These are phyloP conservation scores for Anisodus acutangulus DNA, from an alignment of 257 asterid species.

Conservation along the genomic window DNA sequence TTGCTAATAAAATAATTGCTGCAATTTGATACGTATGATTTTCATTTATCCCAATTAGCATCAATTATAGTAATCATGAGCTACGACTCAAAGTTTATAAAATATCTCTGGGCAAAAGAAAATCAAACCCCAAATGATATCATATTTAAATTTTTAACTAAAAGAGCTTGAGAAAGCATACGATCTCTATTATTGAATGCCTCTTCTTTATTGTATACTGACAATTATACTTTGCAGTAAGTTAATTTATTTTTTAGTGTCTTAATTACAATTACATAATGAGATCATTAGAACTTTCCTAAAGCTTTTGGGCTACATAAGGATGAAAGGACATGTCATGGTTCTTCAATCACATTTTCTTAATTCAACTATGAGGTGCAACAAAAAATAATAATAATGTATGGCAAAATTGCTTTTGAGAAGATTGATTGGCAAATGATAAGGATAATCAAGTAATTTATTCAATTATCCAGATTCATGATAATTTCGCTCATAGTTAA, in stretches of 20 bases:
- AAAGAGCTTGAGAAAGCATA: too few species aligned
- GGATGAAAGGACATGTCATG: conserved; percentile 32
- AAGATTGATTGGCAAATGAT: conserved; percentile 54
- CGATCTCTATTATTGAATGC: too few species aligned
- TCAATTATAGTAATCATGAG: too few species aligned
- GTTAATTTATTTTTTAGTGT: conserved; percentile 16
- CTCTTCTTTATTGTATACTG: too few species aligned
- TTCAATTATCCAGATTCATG: conserved; percentile 44
- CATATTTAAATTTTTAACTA: too few species aligned
- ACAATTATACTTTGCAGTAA: conserved; percentile 7
- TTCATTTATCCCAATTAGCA: too few species aligned
- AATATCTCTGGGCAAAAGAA: too few species aligned
- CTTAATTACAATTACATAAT: conserved; percentile 51
- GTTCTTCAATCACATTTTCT: conserved; percentile 19
- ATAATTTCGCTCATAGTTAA: conserved; percentile 37
- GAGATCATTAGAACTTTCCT: conserved; percentile 56
- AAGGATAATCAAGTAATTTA: conserved; percentile 49
- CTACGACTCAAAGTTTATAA: too few species aligned
- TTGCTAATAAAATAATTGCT: too few species aligned
- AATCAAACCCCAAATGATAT: too few species aligned
- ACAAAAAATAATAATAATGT: too few species aligned
- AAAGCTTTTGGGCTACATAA: conserved; percentile 50
- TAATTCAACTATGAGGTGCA: conserved; percentile 33
- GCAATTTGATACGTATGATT: too few species aligned
- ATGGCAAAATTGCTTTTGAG: conserved; percentile 37